Percentiles rank a stretch among this genome's conserved stretches.
phyloP scores from a whole-genome alignment of 2,329 filamentous ascomycete genomes.

The Chaetomium strumarium region DNA sequence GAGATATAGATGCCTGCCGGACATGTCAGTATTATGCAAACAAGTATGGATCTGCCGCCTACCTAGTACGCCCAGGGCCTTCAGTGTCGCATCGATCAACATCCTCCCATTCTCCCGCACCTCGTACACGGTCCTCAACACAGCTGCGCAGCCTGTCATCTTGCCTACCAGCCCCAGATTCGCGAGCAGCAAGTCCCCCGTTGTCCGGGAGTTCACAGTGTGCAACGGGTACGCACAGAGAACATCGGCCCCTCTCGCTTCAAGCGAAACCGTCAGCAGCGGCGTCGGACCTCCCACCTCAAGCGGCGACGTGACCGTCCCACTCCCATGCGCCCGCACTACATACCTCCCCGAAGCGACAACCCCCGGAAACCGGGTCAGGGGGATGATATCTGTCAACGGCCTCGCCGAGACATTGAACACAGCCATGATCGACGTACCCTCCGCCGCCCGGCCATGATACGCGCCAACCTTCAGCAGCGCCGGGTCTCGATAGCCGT shows the following conservation, averaged over 20 bases:
- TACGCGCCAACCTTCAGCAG: conserved; percentile 76
- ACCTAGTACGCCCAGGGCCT: conserved; percentile 44
- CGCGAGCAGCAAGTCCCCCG: conserved; percentile 49
- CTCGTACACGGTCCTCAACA: conserved; percentile 57
- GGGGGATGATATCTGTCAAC: conserved; percentile 62
- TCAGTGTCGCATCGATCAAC: conserved; percentile 62
- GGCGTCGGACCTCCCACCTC: conserved; percentile 38
- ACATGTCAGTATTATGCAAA: background rate
- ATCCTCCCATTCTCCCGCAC: conserved; percentile 54
- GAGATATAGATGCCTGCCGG: conserved; percentile 68
- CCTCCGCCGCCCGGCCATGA: conserved; percentile 58
- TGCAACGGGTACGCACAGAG: conserved; percentile 66
- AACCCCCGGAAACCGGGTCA: conserved; percentile 69
- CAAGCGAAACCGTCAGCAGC: conserved; percentile 58
- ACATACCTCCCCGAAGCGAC: conserved; percentile 53
- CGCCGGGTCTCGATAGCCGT: conserved; percentile 64
- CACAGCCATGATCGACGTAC: conserved; percentile 71
- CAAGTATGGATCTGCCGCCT: background rate
- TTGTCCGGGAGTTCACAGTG: conserved; percentile 44
- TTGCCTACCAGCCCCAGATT: conserved; percentile 76
- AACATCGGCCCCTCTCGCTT: conserved; percentile 69
- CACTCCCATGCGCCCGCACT: conserved; percentile 64
- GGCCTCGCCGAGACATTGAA: conserved; percentile 70
- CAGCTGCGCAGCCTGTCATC: conserved; percentile 81
- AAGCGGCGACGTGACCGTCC: conserved; percentile 52